Base-by-base conservation (phyloP, 176 grass and related monocot species). In the Carex scoparia region DNA sequence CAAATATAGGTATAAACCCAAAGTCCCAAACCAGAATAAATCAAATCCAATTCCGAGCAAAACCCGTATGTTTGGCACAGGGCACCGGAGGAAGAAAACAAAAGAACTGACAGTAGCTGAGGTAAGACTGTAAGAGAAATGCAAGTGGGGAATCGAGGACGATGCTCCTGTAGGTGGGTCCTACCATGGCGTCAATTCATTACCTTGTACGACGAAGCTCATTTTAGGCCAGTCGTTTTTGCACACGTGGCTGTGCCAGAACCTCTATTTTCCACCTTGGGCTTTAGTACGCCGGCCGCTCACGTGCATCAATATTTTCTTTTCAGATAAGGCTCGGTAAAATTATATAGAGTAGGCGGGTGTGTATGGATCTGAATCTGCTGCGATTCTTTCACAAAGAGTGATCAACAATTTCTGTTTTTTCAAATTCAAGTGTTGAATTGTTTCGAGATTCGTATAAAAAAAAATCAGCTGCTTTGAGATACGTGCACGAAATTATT, bases 121-220 rank as follows among this genome's bases (percentile, higher is more conserved):
- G 81, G 46, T 53, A 67, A 51, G 64, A 13, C 33, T 35, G 1
- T 1, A 35, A 3, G 3, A 3, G 13, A 16, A 55, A 48, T 83
- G 81, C 81, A 83, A 83, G 79, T 65, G 79, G 23, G 79, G 33
- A 81, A 65, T 83, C 81, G 81, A 69, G 81, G 63, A 83, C 65
- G 63, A 83, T 67, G 40, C 42, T 54, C 5, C 33, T 53, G 80
- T 54, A 1, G 3, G 31, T 64, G 59, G 64, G 81, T 12, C 62
- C 38, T 37, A 42, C 28, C 3, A 13, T 15, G 61, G 27, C 10
- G 10, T 55, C 73, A 56, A 77, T 55, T 77, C 28, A 56, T 57
- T 78, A 33, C 51, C 27, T 79, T 31, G 49, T 78, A 79, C 28
- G 53, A 35, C 28, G 74, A 18, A 30, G 12, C 38, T 83, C 63